Evolutionary conservation across 1,139 yeast genomes (phyloP).

Genomic region (Blastobotrys illinoisensis): DNA sequence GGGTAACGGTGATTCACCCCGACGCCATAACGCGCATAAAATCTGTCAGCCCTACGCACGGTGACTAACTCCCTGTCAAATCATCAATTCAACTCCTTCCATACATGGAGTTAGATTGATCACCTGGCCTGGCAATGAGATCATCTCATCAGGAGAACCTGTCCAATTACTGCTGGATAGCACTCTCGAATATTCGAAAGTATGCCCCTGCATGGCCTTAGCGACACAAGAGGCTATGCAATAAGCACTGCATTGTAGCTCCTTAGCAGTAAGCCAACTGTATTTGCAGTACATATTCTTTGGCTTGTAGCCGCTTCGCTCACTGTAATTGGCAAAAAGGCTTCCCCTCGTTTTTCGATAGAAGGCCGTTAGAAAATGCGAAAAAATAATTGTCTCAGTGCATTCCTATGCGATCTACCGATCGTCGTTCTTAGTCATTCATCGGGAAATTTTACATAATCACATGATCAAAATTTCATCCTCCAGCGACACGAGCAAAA

Average conservation of each 20-base stretch:
- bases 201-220: no score
- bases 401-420: neutral
- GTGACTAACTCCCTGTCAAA: neutral
- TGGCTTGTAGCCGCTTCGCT: no score
- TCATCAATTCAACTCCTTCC: neutral
- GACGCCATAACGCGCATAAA: no score
- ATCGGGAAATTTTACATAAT: neutral
- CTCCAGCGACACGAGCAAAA: neutral
- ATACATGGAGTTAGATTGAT: neutral
- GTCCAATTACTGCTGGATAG: no score
- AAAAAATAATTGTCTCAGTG: neutral
- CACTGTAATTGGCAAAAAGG: no score
- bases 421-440: neutral
- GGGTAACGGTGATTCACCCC: no score
- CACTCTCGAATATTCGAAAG: no score
- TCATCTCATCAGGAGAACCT: no score
- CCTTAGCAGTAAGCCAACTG: neutral
- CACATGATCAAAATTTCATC: conserved; percentile 1
- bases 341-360: no score
- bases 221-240: no score
- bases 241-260: neutral
- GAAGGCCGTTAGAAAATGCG: neutral
- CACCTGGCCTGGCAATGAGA: neutral
- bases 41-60: neutral
- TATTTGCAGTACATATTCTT: no score